Base-by-base conservation (phyloP, 2,329 filamentous ascomycete genomes). In the Pseudodiploospora longispora region DNA sequence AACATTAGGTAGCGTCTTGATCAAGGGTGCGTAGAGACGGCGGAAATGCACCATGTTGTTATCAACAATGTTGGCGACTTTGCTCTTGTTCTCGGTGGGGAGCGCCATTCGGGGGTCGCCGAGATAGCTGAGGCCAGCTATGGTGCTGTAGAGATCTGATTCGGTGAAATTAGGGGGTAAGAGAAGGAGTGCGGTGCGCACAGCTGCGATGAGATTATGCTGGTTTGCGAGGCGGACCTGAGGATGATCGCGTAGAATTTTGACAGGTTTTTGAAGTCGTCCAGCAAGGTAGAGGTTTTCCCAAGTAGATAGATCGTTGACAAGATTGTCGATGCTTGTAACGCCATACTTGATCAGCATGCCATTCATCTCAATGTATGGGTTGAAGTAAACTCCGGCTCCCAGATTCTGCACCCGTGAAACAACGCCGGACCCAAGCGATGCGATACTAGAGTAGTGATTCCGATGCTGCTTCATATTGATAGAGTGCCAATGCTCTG, bases 331-430 rank as follows among this genome's bases (percentile, higher is more conserved):
- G 52, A 97, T 77, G 57, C 94, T 95, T 36, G 96, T 94, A 27
- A 98, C 93, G 19, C 91, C 93, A 57, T 98, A 98, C 67, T 98
- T 98, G 65, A 98, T 93, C 58, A 97, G 75, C 49, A 89, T 94
- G 35, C 93, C 94, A 57, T 97, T 95, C 48, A 97, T 83, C 3
- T 86, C 91, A 40, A 98, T 80, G 61, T 91, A 96, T 0, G 93
- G 90, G 57, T 98, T 95, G 69, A 96, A 98, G 67, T 98, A 98
- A 34, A 96, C 88, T 6, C 93, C 94, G 1, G 93, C 93, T 36
- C 93, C 93, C 70, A 85, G 87, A 57, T 97, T 87, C 64, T 98
- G 91, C 19, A 96, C 82, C 43, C 81, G 76, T 10, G 87, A 89
- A 12, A 97, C 87, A 4, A 87, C 75, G 30, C 82, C 90, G 1